Evolutionary conservation across 805 yeast species (phyloP).

Genomic region (Starmerella potacharoeniae): DNA sequence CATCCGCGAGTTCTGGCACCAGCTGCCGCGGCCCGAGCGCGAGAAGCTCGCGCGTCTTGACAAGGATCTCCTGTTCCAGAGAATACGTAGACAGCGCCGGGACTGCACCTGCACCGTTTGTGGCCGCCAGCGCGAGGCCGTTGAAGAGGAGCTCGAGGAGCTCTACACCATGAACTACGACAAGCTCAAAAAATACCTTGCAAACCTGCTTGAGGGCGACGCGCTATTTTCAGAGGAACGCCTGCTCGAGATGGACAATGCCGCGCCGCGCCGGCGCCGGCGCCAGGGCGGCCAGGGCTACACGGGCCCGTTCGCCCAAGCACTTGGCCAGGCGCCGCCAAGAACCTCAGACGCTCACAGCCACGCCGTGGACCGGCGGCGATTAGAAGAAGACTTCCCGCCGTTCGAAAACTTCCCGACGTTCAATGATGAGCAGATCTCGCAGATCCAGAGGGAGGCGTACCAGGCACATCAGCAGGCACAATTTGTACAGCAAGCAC

Average conservation of each 20-base stretch:
- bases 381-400: too few relatives aligned
- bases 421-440: too few relatives aligned
- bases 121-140: slow-evolving; percentile 57
- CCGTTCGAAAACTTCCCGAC: too few relatives aligned
- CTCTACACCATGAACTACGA: slow-evolving; percentile 60
- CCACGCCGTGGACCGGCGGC: too few relatives aligned
- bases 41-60: slow-evolving; percentile 52
- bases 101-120: slow-evolving; percentile 66
- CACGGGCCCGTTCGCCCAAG: too few relatives aligned
- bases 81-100: slow-evolving; percentile 46
- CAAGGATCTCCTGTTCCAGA: slow-evolving; percentile 53
- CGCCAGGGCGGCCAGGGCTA: too few relatives aligned
- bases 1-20: slow-evolving; percentile 54
- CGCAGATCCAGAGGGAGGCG: too few relatives aligned
- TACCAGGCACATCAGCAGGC: too few relatives aligned
- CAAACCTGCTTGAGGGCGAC: background rate
- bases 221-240: background rate
- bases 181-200: slow-evolving; percentile 30
- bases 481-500: too few relatives aligned
- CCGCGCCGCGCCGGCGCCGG: background rate
- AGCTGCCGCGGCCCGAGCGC: slow-evolving; percentile 49
- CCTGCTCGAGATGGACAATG: background rate
- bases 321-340: too few relatives aligned
- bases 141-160: slow-evolving; percentile 66
- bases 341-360: too few relatives aligned